Base-by-base conservation (phyloP, 1,284 basidiomycete species). In the Amylostereum areolatum region DNA sequence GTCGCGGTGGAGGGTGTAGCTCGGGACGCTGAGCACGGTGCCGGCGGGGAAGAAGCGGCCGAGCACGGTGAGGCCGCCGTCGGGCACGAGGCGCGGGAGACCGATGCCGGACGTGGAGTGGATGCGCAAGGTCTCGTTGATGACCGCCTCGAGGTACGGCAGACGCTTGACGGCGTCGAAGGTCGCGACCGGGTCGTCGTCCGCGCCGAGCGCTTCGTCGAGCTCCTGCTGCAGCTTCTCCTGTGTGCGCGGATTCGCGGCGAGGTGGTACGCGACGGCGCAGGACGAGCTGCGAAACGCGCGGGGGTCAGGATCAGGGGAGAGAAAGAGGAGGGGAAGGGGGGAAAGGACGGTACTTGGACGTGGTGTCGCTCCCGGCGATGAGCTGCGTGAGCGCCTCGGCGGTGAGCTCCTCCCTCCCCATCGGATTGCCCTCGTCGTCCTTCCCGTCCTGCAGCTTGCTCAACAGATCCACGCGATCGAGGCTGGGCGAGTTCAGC, bases 331-430 rank as follows among this genome's bases (percentile, higher is more conserved):
- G 24, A 45, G 36, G 7, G 43, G 30, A 45, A 29, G 52, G 80
- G 54, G 18, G 18, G 18, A 18, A 18, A 18, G 18, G 18, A 18
- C 18, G 18, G n/a, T 58, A 88, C 86, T 91, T 92, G 46, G 89
- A 90, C 1, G 88, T 90, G 2, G 88, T 91, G 59, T 91, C 89
- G 8, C 83, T 85, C 3, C 88, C 89, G 30, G 90, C 92, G 56
- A 94, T 92, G 25, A 94, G 75, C 56, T 93, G 85, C 2, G 91
- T 93, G 39, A 90, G 68, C 25, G 87, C 90, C 67, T 95, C 92
- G 1, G 90, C 91, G 2, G 90, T 95, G 53, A 95, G 70, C 63
- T 95, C 92, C 60, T 81, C 80, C 44, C 77, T 74, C 0, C 85
- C 81, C 86, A 95, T 88, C 1, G 75, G 79, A n/a, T 88, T 79